These are phyloP conservation scores for Skeletonema grethae DNA, from an alignment of 108 stramenopile genomes.

Conservation along the genomic window DNA sequence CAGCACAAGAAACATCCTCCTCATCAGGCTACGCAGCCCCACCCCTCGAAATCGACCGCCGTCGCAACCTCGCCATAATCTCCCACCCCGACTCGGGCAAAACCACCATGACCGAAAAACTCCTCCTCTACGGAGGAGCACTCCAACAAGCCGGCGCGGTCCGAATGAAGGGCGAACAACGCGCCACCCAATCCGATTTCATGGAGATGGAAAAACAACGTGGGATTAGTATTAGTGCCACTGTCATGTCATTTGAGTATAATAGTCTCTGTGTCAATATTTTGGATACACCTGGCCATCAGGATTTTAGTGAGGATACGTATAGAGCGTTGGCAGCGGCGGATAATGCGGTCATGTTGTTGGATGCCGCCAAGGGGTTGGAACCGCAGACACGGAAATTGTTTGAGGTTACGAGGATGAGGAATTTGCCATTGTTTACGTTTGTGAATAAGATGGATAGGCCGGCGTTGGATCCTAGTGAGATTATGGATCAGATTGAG, in stretches of 20 bases:
- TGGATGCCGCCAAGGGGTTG: constrained; percentile 95
- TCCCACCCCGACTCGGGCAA: constrained; percentile 96
- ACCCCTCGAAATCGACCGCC: constrained; percentile 70
- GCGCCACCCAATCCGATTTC: constrained; percentile 86
- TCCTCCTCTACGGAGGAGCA: constrained; percentile 90
- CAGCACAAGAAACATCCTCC: neutral
- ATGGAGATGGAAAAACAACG: constrained; percentile 96
- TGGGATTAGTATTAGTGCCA: constrained; percentile 91
- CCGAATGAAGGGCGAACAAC: constrained; percentile 87
- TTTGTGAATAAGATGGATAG: constrained; percentile 97
- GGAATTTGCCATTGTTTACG: constrained; percentile 77
- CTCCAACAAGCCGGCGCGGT: constrained; percentile 96
- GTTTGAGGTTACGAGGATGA: constrained; percentile 85
- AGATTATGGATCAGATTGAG: constrained; percentile 97
- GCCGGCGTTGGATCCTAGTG: constrained; percentile 89
- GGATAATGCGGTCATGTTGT: constrained; percentile 95
- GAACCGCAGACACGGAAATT: constrained; percentile 96
- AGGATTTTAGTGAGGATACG: constrained; percentile 95
- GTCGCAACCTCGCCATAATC: constrained; percentile 96
- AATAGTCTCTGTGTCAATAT: constrained; percentile 67
- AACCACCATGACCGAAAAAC: constrained; percentile 97
- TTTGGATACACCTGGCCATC: constrained; percentile 93
- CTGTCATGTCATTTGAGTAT: constrained; percentile 95
- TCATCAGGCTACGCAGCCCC: constrained; percentile 48
- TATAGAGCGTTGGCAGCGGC: constrained; percentile 94